phyloP scores from a whole-genome alignment of 1,139 yeast genomes.

The Suhomyces choctaworum region DNA sequence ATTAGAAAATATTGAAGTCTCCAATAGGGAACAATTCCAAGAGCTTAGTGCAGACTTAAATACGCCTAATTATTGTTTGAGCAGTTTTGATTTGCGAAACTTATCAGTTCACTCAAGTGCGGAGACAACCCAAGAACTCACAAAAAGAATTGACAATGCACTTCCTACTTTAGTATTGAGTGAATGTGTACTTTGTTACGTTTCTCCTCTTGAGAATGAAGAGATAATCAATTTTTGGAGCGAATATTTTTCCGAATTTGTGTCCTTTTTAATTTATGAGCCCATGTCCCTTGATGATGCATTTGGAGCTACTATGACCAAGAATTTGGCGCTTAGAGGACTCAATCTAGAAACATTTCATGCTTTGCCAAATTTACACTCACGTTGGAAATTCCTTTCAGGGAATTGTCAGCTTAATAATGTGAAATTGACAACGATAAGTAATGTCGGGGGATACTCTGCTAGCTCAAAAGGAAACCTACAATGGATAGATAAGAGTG shows the following conservation, averaged over 20 bases:
- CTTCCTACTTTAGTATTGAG: slow-evolving; percentile 74
- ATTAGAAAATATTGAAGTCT: slow-evolving; percentile 7
- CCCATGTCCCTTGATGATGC: slow-evolving; percentile 76
- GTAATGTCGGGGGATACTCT: slow-evolving; percentile 52
- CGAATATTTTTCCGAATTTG: slow-evolving; percentile 18
- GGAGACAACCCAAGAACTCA: slow-evolving; percentile 1
- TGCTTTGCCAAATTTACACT: slow-evolving; percentile 36
- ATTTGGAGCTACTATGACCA: slow-evolving; percentile 82
- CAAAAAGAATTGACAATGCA: slow-evolving; percentile 28
- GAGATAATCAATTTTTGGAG: slow-evolving; percentile 48
- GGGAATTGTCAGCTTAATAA: slow-evolving; percentile 23
- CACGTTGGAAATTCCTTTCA: slow-evolving; percentile 44
- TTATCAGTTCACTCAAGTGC: slow-evolving; percentile 17
- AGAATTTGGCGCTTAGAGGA: slow-evolving; percentile 69
- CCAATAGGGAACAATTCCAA: slow-evolving; percentile 27
- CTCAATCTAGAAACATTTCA: slow-evolving; percentile 62
- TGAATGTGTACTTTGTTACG: slow-evolving; percentile 88
- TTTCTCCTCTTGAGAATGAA: slow-evolving; percentile 58
- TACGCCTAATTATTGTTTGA: slow-evolving; percentile 51
- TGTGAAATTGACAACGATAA: slow-evolving; percentile 52
- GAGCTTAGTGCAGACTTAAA: slow-evolving; percentile 34
- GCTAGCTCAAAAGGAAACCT: slow-evolving; percentile 4
- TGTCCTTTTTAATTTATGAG: slow-evolving; percentile 68
- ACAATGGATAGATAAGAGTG: slow-evolving; percentile 50
- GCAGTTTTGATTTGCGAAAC: slow-evolving; percentile 56